Conservation (phyloP, 345 rosid genomes). For the Rhizophora mangle region DNA sequence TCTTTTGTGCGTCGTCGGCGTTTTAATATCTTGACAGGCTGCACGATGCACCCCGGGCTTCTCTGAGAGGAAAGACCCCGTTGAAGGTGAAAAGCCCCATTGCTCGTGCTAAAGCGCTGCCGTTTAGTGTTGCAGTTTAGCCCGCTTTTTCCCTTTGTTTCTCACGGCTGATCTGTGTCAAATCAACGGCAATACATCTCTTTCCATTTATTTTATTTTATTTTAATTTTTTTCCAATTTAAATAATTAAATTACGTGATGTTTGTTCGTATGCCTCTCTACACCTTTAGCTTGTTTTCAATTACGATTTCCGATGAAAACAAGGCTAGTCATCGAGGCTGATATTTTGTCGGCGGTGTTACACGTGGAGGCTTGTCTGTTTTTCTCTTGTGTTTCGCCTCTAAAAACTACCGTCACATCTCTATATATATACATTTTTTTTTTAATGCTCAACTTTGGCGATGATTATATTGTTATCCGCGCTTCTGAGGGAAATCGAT, state of each 20-base stretch:
- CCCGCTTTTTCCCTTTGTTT: background rate
- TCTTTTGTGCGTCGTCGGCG: background rate
- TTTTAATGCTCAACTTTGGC: constrained; percentile 18
- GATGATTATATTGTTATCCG: constrained; percentile 67
- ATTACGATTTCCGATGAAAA: constrained; percentile 17
- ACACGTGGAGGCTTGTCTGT: constrained; percentile 5
- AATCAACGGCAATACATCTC: constrained; percentile 5
- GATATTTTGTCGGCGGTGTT: background rate
- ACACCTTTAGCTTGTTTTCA: constrained; percentile 58
- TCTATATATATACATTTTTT: background rate
- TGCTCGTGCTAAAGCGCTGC: constrained; percentile 18
- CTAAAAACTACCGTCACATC: background rate
- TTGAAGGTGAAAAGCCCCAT: constrained; percentile 21
- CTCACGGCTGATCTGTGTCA: constrained; percentile 28
- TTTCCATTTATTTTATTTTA: background rate
- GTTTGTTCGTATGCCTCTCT: constrained; percentile 27
- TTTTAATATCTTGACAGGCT: too few species aligned
- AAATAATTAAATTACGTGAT: too few species aligned
- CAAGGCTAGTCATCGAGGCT: constrained; percentile 45
- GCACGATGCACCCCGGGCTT: constrained; percentile 29
- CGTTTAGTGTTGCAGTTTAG: constrained; percentile 29
- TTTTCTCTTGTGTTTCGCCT: background rate
- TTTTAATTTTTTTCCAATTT: background rate
- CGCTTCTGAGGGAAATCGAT: constrained; percentile 67
- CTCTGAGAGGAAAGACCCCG: background rate